Percentiles rank a stretch among this genome's conserved stretches.
Evolutionary conservation across 2,329 filamentous ascomycete species (phyloP).

Genomic region (Diaporthe sp.): DNA sequence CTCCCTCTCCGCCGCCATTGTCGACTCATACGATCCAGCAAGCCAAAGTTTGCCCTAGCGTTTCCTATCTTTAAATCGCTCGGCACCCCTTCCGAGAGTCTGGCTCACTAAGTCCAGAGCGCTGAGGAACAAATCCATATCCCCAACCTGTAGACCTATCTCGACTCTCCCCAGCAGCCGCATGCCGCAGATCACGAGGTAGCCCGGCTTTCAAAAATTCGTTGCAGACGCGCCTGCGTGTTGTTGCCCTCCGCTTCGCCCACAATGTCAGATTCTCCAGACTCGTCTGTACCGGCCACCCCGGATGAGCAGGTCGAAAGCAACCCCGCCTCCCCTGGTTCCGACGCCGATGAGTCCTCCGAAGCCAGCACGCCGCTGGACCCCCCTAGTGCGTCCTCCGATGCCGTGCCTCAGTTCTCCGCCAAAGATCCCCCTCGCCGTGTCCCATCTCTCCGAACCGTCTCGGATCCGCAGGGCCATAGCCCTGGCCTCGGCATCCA

Average conservation of each 20-base stretch:
- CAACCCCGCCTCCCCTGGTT: conserved; percentile 58
- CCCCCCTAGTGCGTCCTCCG: conserved; percentile 48
- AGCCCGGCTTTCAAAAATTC: background rate
- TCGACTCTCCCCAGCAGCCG: conserved; percentile 3
- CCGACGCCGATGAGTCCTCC: conserved; percentile 56
- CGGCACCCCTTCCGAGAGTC: conserved; percentile 11
- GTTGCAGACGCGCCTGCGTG: conserved; percentile 8
- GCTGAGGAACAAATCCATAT: background rate
- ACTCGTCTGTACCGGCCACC: conserved; percentile 56
- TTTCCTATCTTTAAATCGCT: conserved; percentile 5
- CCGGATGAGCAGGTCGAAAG: conserved; percentile 59
- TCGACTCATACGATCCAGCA: conserved; percentile 23
- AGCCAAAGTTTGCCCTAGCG: conserved; percentile 21
- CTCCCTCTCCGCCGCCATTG: conserved; percentile 15
- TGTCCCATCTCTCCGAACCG: conserved; percentile 70
- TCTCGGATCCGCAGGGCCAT: conserved; percentile 66
- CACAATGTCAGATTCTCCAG: conserved; percentile 47
- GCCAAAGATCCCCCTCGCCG: conserved; percentile 58
- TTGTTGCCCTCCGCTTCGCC: background rate
- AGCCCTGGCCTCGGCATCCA: conserved; percentile 69
- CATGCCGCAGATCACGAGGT: conserved; percentile 27
- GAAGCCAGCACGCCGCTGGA: conserved; percentile 63
- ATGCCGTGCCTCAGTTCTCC: conserved; percentile 41
- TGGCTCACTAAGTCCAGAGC: background rate
- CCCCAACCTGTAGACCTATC: background rate